Evolutionary conservation across 2,329 filamentous ascomycete genomes (phyloP).

Genomic region (Venturia carpophila): DNA sequence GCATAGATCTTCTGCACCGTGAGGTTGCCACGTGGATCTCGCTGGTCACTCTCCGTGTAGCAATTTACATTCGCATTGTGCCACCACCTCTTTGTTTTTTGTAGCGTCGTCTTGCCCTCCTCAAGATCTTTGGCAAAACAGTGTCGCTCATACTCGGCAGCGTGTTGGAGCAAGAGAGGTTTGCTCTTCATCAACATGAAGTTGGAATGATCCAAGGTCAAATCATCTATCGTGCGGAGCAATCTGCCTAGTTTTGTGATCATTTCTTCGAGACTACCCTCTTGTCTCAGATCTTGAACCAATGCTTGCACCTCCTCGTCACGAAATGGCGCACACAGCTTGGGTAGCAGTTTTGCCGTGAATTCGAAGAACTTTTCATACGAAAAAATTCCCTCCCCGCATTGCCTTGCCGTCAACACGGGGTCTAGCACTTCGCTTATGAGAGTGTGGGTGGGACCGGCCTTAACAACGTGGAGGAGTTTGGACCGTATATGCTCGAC

Average conservation of each 20-base stretch:
- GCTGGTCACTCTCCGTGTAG: constrained; percentile 55
- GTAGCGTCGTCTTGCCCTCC: constrained; percentile 46
- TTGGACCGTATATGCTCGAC: constrained; percentile 64
- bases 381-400: constrained; percentile 64
- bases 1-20: constrained; percentile 65
- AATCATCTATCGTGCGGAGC: constrained; percentile 65
- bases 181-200: constrained; percentile 67
- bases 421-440: constrained; percentile 70
- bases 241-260: constrained; percentile 70
- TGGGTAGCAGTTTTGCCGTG: constrained; percentile 66
- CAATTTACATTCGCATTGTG: constrained; percentile 56
- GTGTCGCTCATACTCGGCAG: constrained; percentile 65
- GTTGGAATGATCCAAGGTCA: constrained; percentile 76
- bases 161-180: constrained; percentile 62
- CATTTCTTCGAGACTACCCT: constrained; percentile 50
- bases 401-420: constrained; percentile 61
- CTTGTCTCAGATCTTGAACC: constrained; percentile 49
- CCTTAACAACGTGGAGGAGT: constrained; percentile 56
- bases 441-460: constrained; percentile 58
- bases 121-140: constrained; percentile 60
- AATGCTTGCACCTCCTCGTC: constrained; percentile 67
- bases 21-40: constrained; percentile 61
- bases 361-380: constrained; percentile 74
- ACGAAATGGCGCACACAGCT: constrained; percentile 73
- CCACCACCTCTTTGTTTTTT: constrained; percentile 59